A percentile compares a stretch with the other conserved stretches of the same genome.
These are phyloP conservation scores for Escovopsis weberi DNA, from an alignment of 2,329 filamentous ascomycete species.

Conservation along the genomic window DNA sequence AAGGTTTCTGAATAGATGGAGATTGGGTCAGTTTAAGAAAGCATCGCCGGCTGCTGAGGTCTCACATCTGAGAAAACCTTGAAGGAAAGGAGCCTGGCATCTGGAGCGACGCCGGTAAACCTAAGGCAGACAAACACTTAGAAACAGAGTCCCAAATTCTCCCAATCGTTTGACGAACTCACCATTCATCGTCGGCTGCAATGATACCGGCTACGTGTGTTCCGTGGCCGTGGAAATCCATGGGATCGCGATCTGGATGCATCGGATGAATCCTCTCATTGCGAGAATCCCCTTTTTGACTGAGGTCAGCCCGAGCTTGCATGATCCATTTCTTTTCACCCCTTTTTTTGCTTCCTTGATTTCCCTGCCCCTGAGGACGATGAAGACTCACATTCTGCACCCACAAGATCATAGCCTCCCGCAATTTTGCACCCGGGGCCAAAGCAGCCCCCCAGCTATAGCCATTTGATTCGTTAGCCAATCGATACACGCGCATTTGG, in stretches of 20 bases:
- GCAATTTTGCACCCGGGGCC: conserved; percentile 23
- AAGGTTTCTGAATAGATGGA: conserved; percentile 10
- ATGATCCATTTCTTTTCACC: no score
- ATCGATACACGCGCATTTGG: background rate
- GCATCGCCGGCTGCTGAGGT: background rate
- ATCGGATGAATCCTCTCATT: conserved; percentile 17
- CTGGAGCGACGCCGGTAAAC: conserved; percentile 30
- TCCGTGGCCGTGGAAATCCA: conserved; percentile 11
- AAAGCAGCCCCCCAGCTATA: conserved; percentile 24
- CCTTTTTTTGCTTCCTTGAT: background rate
- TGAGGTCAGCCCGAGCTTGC: background rate
- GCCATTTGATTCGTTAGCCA: background rate
- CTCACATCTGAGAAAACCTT: conserved; percentile 26
- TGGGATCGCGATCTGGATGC: conserved; percentile 16
- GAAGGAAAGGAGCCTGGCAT: conserved; percentile 28
- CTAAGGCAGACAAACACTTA: conserved; percentile 7
- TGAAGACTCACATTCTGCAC: conserved; percentile 15
- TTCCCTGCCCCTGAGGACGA: no score
- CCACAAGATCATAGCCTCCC: conserved; percentile 25
- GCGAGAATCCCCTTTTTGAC: conserved; percentile 14
- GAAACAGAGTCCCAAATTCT: no score
- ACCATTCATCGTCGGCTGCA: conserved; percentile 27
- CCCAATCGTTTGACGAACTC: no score
- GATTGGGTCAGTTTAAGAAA: background rate
- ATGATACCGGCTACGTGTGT: conserved; percentile 31